Conservation (phyloP, 176 grass and related monocot species). For the Aegilops bicornis region DNA sequence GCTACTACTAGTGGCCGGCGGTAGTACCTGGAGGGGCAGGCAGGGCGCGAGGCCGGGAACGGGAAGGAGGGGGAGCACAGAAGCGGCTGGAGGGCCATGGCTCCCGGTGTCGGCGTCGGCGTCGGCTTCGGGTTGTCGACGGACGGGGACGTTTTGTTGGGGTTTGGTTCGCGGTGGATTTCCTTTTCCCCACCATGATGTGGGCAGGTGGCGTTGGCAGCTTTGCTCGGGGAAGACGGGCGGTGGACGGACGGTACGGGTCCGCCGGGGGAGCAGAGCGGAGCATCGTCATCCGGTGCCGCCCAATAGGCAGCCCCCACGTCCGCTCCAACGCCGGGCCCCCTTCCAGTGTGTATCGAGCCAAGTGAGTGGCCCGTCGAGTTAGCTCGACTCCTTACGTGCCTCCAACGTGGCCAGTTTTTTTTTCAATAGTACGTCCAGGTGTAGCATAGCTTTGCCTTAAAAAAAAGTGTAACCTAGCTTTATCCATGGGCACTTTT, state of each 20-base stretch:
- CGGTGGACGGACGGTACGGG: not conserved
- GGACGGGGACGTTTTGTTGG: not conserved
- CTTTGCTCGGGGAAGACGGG: not conserved
- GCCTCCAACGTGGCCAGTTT: no score
- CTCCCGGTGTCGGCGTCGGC: not conserved
- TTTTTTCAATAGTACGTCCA: no score
- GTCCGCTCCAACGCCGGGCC: not conserved
- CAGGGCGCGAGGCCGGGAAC: not conserved
- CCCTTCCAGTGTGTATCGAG: not conserved
- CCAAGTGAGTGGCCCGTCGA: not conserved
- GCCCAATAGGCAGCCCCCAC: slow-evolving; percentile 19
- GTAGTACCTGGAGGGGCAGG: not conserved
- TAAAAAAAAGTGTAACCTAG: no score
- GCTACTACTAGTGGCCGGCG: no score
- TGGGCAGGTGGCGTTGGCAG: not conserved
- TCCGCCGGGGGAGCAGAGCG: not conserved
- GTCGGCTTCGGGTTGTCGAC: not conserved
- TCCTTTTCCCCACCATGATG: not conserved
- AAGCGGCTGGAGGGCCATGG: slow-evolving; percentile 14
- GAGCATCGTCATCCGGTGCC: not conserved
- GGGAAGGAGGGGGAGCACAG: not conserved
- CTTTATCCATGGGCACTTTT: no score
- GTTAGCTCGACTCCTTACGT: not conserved
- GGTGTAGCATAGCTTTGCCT: no score
- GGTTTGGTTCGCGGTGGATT: not conserved